Evolutionary conservation across 2,329 filamentous ascomycete genomes (phyloP), one percentile per base, ranked within the genome.

Genomic region (Albophoma yamanashiensis): DNA sequence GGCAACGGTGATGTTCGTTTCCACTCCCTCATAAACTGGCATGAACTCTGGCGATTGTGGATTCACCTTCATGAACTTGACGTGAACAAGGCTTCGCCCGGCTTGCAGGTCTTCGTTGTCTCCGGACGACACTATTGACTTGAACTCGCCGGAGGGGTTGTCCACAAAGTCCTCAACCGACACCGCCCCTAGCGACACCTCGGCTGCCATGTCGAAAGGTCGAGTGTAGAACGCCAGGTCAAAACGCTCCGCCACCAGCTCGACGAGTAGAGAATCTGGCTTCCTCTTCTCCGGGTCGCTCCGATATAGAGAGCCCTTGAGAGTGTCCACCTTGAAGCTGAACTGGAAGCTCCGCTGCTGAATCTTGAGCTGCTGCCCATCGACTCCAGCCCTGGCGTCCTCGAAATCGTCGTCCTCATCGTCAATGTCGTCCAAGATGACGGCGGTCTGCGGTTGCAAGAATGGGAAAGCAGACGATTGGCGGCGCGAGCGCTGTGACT

Each of bases 161-260:
- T 94, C 93, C 11, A 99, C 93, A 69, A 97, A 92, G 70, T 99
- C 94, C 68, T 97, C 93, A 3, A 99, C 86, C 0, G 88, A 91
- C 22, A 99, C 79, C 1, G 91, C 92, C 17, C 89, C 89, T 12
- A 99, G 81, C 0, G 91, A 87, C 34, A 99, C 90, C 68, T 97
- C 90, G 1, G 94, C 93, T 34, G 88, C 89, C 87, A 99, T 94
- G 70, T 99, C 93, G 66, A 89, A 97, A 0, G 90, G 87, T 31
- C 93, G 83, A 61, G 96, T 86, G 69, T 92, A 95, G 69, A 95
- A 94, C 63, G 93, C 86, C 15, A 99, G 80, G 58, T 88, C 84
- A 67, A 99, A 99, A 15, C 88, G 83, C 71, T 97, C 89, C 0
- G 94, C 94, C 40, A 97, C 87, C 9, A 99, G 78, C 68, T 97